Base-by-base conservation (phyloP, 2,329 filamentous ascomycete species). In the Triangularia verruculosa region DNA sequence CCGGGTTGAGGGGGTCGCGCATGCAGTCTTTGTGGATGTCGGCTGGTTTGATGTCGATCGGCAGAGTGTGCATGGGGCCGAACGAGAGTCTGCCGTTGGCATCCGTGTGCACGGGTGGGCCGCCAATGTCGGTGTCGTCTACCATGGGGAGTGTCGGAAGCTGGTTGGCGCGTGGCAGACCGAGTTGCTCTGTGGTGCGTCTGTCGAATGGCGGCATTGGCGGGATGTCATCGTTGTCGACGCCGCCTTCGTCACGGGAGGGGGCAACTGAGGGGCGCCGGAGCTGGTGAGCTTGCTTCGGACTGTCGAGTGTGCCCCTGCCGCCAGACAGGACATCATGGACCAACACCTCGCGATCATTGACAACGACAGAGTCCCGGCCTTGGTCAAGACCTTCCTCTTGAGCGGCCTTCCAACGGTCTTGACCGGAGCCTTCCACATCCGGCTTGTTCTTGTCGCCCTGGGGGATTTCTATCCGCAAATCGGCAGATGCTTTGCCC, bases 11-110 rank as follows among this genome's bases (percentile, higher is more conserved):
- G 0, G 96, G 95, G 76, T 99, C 95, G 15, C 84, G 86, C 93
- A 99, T 99, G 77, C 94, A 98, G 74, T 98, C 91, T 70, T 93
- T 91, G 67, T 92, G 87, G 25, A 99, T 85, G 32, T 85, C 79
- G 0, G 92, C 91, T 20, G 83, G 85, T 63, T 86, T 85, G 70
- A 98, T 88, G 62, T 95, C 91, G 8, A 87, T 79, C 57, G 84
- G 79, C 68, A 86, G 75, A 8, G 82, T 81, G 75, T 86, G 83
- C 60, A 85, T 77, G 22, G 73, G 70, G 24, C 77, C 76, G 25
- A 75, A 74, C 9, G 72, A 75, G 11, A 81, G 78, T 51, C 82
- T 83, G 28, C 83, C 84, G 15, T 78, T 78, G 28, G 81, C 77
- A 58, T 87, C 85, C 30, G 80, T 78, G 61, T 82, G 82, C 22